phyloP scores from a whole-genome alignment of 768 basidiomycete species.

The Mycena amicta region DNA sequence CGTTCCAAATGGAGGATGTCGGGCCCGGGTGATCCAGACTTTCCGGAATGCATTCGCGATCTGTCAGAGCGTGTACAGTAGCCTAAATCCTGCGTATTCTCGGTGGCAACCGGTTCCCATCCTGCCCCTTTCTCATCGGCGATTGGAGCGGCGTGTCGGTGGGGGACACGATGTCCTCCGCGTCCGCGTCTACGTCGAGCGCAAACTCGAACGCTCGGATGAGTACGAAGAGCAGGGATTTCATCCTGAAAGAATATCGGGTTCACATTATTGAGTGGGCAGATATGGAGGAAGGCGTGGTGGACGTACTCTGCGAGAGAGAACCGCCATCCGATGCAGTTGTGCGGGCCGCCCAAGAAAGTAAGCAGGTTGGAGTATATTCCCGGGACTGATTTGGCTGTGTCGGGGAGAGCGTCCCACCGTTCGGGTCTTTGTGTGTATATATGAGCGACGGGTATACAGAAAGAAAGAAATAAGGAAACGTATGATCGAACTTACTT shows the following conservation, averaged over 20 bases:
- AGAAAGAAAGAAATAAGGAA: not conserved
- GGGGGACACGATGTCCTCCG: conserved; percentile 3
- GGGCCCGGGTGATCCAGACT: no score
- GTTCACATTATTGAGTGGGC: no score
- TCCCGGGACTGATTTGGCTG: not conserved
- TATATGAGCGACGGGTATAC: not conserved
- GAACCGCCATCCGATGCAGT: conserved; percentile 1
- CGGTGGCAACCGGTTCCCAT: not conserved
- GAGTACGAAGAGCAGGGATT: not conserved
- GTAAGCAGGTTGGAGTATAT: not conserved
- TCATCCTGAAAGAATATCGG: no score
- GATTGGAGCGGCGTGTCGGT: not conserved
- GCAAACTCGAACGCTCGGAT: not conserved
- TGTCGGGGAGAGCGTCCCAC: not conserved
- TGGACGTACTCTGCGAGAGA: not conserved
- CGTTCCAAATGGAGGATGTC: no score
- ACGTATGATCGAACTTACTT: conserved; percentile 33
- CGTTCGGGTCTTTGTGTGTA: not conserved
- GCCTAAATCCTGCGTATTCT: no score
- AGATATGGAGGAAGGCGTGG: no score
- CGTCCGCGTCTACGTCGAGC: not conserved
- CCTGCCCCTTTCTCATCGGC: not conserved
- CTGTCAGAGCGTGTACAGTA: no score
- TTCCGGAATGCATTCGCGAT: no score
- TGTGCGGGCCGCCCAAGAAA: not conserved